Conservation (phyloP, 176 grass and related monocot species). For the sorghum (Sorghum bicolor) region Sorghum_bicolor_NCBIv3 NC_012878.2:56800001-56800500, state of each 20-base stretch:
- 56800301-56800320: neutral
- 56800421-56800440: neutral
- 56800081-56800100: conserved; percentile 94
- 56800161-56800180: conserved; percentile 88
- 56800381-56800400: neutral
- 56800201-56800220: neutral
- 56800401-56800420: neutral
- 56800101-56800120: conserved; percentile 99
- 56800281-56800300: neutral
- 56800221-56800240: neutral
- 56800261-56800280: neutral
- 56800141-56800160: conserved; percentile 93
- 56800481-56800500: conserved; percentile 6
- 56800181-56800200: conserved; percentile 76
- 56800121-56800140: conserved; percentile 97
- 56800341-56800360: neutral
- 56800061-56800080: conserved; percentile 86
- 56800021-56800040: conserved; percentile 88
- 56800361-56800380: neutral
- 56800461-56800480: neutral
- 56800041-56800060: conserved; percentile 93
- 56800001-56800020: conserved; percentile 93
- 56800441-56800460: neutral
- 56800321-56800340: neutral
- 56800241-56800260: neutral